These are phyloP conservation scores for Lasiodiplodia theobromae DNA, from an alignment of 2,329 filamentous ascomycete genomes.

Conservation along the genomic window DNA sequence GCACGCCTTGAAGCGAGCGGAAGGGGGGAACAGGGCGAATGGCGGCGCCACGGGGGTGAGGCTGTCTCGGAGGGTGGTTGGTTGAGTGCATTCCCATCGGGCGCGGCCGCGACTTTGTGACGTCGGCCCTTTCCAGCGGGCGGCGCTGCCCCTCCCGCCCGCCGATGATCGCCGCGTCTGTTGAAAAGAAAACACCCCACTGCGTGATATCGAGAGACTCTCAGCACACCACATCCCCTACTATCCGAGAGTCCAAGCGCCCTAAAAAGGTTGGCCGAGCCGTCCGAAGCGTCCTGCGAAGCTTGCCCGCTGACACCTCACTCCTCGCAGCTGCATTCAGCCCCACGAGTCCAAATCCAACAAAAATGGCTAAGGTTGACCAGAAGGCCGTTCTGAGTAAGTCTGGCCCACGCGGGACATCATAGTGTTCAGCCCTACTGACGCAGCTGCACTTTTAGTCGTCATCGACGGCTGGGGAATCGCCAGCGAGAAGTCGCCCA, in stretches of 20 bases:
- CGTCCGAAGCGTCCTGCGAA: background rate
- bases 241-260: background rate
- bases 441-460: conserved; percentile 51
- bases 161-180: background rate
- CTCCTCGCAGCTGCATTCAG: conserved; percentile 17
- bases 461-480: conserved; percentile 99
- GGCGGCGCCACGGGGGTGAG: conserved; percentile 16
- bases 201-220: conserved; percentile 29
- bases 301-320: conserved; percentile 3
- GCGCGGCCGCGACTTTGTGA: conserved; percentile 22
- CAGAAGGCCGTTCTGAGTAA: conserved; percentile 70
- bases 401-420: conserved; percentile 59
- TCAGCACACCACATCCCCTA: conserved; percentile 21
- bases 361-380: conserved; percentile 70
- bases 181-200: conserved; percentile 26
- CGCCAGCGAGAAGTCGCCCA: conserved; percentile 78
- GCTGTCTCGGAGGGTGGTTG: conserved; percentile 9
- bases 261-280: background rate
- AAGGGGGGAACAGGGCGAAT: conserved; percentile 4
- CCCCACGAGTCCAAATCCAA: conserved; percentile 31
- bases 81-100: conserved; percentile 4
- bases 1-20: conserved; percentile 17
- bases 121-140: conserved; percentile 27
- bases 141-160: conserved; percentile 10
- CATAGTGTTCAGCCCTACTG: conserved; percentile 52